A percentile compares a stretch with the other conserved stretches of the same genome.
Conservation (phyloP, 148 eudicot species). For the Heliamphora exappendiculata region DNA sequence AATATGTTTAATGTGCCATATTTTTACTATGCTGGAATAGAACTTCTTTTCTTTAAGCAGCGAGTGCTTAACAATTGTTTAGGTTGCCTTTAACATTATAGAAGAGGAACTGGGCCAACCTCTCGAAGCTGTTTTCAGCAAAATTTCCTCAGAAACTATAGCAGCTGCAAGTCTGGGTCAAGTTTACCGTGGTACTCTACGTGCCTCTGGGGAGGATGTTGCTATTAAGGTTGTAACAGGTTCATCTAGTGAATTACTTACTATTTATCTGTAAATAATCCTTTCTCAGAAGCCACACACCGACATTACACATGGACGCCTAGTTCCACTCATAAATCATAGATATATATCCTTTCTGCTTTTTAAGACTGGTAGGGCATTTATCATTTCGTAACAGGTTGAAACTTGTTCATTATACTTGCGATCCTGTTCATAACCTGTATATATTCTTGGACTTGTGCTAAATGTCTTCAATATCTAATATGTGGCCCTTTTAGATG, state of each 20-base stretch:
- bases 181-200: conserved; percentile 93
- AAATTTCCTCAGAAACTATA: conserved; percentile 82
- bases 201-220: conserved; percentile 86
- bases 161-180: conserved; percentile 99
- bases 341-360: too few relatives aligned
- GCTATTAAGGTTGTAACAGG: conserved; percentile 73
- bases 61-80: conserved; percentile 28
- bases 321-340: too few relatives aligned
- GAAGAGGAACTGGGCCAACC: conserved; percentile 97
- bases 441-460: background rate
- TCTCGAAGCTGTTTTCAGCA: conserved; percentile 91
- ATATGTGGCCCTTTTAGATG: background rate
- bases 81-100: conserved; percentile 93
- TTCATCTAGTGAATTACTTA: conserved; percentile 8
- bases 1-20: background rate
- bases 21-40: conserved; percentile 2
- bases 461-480: background rate
- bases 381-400: background rate
- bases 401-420: background rate
- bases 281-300: too few relatives aligned
- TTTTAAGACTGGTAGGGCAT: too few relatives aligned
- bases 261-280: background rate
- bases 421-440: too few relatives aligned
- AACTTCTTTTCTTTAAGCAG: conserved; percentile 10
- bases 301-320: too few relatives aligned